phyloP scores from a whole-genome alignment of 805 yeast species.

The Kluyveromyces nonfermentans region DNA sequence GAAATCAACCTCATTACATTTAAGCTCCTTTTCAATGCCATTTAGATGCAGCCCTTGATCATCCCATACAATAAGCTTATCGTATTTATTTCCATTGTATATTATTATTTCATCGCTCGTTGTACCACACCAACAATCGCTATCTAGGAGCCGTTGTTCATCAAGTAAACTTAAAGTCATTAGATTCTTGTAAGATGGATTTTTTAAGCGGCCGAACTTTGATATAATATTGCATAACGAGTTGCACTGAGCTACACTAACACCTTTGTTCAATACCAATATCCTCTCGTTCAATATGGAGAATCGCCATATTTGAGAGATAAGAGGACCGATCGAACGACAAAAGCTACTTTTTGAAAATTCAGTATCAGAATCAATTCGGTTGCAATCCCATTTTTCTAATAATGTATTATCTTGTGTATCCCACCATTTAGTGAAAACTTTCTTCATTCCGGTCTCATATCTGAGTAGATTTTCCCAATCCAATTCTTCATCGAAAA shows the following conservation, averaged over 20 bases:
- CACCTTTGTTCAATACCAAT: slow-evolving; percentile 20
- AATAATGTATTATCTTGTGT: slow-evolving; percentile 7
- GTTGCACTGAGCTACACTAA: slow-evolving; percentile 22
- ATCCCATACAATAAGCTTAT: slow-evolving; percentile 15
- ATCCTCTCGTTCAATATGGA: slow-evolving; percentile 21
- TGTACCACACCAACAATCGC: slow-evolving; percentile 21
- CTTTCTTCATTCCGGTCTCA: slow-evolving; percentile 12
- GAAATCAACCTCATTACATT: slow-evolving; percentile 8
- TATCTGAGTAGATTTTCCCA: slow-evolving; percentile 8
- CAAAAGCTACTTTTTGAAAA: slow-evolving; percentile 15
- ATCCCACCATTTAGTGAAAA: slow-evolving; percentile 18
- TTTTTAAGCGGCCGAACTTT: slow-evolving; percentile 15
- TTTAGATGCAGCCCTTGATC: slow-evolving; percentile 5
- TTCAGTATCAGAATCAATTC: slow-evolving; percentile 8
- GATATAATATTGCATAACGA: slow-evolving; percentile 22
- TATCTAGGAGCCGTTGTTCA: slow-evolving; percentile 4
- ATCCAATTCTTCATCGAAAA: slow-evolving; percentile 36
- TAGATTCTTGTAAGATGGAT: slow-evolving; percentile 12
- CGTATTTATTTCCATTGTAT: slow-evolving; percentile 19
- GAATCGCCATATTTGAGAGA: slow-evolving; percentile 28
- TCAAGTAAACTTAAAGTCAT: slow-evolving; percentile 6
- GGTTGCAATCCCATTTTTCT: slow-evolving; percentile 9
- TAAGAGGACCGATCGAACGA: slow-evolving; percentile 24
- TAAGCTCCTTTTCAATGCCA: slow-evolving; percentile 17
- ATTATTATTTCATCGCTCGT: slow-evolving; percentile 26